A percentile compares a stretch with the other conserved stretches of the same genome.
Evolutionary conservation across 495 filamentous ascomycete genomes (phyloP).

Genomic region (Elasticomyces elasticus): DNA sequence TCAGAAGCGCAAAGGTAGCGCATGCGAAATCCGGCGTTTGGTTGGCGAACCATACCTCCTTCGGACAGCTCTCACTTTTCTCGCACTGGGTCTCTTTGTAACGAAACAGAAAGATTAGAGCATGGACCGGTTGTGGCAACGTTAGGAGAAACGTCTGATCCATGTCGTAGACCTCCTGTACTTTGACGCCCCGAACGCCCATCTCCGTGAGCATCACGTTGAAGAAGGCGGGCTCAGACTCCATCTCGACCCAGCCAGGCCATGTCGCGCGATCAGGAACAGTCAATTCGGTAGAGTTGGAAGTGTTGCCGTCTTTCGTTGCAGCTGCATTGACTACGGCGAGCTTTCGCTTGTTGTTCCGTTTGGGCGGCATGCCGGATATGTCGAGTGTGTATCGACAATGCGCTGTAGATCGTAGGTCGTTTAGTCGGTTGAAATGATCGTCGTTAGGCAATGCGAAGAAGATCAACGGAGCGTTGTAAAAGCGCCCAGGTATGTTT

Average conservation of each 20-base stretch:
- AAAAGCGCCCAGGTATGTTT: too few species aligned
- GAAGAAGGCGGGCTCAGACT: constrained; percentile 84
- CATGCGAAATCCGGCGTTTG: constrained; percentile 79
- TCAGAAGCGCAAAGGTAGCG: constrained; percentile 77
- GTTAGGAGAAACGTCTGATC: constrained; percentile 57
- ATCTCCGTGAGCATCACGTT: constrained; percentile 71
- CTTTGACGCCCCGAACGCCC: constrained; percentile 60
- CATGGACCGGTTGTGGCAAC: constrained; percentile 24
- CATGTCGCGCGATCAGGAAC: constrained; percentile 32
- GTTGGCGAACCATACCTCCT: constrained; percentile 86
- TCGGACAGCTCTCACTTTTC: constrained; percentile 44
- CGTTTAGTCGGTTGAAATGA: too few species aligned
- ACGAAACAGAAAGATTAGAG: constrained; percentile 69
- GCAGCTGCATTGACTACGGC: not conserved
- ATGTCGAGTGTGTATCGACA: not conserved
- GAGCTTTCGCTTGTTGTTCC: constrained; percentile 8
- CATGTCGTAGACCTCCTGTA: constrained; percentile 68
- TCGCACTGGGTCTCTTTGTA: constrained; percentile 46
- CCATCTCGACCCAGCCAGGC: constrained; percentile 79
- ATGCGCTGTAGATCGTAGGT: not conserved
- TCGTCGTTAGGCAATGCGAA: too few species aligned
- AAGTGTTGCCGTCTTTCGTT: not conserved
- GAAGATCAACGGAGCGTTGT: too few species aligned
- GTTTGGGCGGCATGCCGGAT: constrained; percentile 14
- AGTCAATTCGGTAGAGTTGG: not conserved